phyloP scores from a whole-genome alignment of 441 rosid genomes.

The Erodium texanum region DNA sequence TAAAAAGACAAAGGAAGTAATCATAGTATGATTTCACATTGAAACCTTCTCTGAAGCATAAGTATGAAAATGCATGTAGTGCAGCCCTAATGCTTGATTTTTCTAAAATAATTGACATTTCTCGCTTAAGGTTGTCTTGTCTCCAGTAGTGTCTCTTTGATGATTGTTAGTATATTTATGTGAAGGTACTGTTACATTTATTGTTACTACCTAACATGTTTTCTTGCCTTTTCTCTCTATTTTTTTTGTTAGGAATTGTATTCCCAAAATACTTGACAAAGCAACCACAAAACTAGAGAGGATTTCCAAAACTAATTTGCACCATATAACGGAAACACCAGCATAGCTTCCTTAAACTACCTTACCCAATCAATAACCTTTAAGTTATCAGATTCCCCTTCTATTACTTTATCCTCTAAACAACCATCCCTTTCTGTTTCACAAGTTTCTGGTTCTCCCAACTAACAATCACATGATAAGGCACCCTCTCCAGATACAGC shows the following conservation, averaged over 20 bases:
- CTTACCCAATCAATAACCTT: conserved; percentile 1
- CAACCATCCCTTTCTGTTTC: background rate
- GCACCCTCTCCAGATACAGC: background rate
- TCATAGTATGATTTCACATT: conserved; percentile 7
- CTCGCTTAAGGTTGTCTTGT: background rate
- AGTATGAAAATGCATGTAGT: conserved; percentile 9
- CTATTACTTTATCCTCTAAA: background rate
- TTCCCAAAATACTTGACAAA: background rate
- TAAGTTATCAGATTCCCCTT: background rate
- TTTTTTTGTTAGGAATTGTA: background rate
- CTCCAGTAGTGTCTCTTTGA: background rate
- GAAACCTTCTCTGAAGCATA: background rate
- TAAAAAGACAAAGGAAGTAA: background rate
- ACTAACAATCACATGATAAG: background rate
- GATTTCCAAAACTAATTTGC: background rate
- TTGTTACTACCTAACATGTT: background rate
- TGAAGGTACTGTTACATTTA: background rate
- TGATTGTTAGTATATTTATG: background rate
- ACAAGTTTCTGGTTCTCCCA: background rate
- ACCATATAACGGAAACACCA: background rate
- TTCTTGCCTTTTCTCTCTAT: background rate
- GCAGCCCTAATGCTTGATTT: background rate
- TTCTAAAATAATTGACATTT: background rate
- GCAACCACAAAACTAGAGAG: background rate
- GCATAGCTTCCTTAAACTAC: background rate